Conservation (phyloP, 768 basidiomycete species). For the Mycena chlorophos region DNA sequence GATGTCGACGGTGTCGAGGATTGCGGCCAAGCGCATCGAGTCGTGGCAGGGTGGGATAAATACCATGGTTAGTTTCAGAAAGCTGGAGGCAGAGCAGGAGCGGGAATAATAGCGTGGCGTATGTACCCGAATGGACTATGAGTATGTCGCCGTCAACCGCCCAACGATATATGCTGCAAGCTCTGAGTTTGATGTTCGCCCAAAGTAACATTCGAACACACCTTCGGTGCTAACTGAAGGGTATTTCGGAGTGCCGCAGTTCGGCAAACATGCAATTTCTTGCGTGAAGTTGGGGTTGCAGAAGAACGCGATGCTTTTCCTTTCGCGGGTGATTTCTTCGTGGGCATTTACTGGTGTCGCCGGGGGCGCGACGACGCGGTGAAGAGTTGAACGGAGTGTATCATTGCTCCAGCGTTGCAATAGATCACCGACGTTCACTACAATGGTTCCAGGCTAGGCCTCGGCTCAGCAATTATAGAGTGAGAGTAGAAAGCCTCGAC, state of each 20-base stretch:
- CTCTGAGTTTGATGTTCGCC: background rate
- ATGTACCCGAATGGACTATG: too few species aligned
- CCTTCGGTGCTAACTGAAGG: conserved; percentile 64
- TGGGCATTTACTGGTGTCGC: conserved; percentile 46
- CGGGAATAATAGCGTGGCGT: too few species aligned
- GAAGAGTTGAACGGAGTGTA: conserved; percentile 74
- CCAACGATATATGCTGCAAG: conserved; percentile 66
- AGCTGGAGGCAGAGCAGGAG: too few species aligned
- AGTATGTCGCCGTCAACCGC: conserved; percentile 60
- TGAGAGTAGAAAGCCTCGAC: conserved; percentile 23
- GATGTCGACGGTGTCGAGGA: conserved; percentile 45
- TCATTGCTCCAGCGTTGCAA: conserved; percentile 85
- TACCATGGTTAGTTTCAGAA: too few species aligned
- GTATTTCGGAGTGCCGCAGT: conserved; percentile 64
- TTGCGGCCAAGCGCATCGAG: conserved; percentile 43
- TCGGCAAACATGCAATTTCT: conserved; percentile 70
- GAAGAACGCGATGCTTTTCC: conserved; percentile 86
- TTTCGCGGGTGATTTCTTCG: conserved; percentile 58
- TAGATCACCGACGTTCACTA: conserved; percentile 82
- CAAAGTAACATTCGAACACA: background rate
- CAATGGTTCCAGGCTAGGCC: conserved; percentile 71
- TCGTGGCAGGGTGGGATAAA: conserved; percentile 48
- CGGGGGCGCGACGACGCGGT: conserved; percentile 78
- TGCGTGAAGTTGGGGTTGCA: conserved; percentile 78
- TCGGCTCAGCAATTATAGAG: conserved; percentile 3